Evolutionary conservation across 345 rosid species (phyloP), one percentile per base, ranked within the genome.

Genomic region (Leavenworthia alabamica): DNA sequence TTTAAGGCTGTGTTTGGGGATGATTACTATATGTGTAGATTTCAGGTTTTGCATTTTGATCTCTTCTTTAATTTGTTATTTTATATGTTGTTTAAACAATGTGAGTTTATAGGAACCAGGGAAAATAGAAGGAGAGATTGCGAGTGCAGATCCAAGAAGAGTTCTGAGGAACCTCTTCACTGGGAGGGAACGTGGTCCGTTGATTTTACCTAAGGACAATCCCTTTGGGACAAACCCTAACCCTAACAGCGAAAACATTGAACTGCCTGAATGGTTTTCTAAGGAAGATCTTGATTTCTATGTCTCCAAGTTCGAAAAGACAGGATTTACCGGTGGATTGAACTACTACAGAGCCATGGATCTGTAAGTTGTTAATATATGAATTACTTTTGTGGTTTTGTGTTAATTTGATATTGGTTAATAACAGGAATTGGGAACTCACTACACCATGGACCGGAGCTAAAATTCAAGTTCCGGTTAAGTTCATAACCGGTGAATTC

Each of bases 1-100:
- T 52, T 84, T 75, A 68, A 79, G 7, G 79, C 81, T 39, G n/a
- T 37, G 53, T 88, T 79, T 46, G 96, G 90, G 47, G 90, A 88
- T 8, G 84, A 91, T 62, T 90, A 82, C 81, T 88, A 91, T 64
- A 77, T 86, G 13, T 88, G 90, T 80, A 80, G 96, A 75, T 88
- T 88, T 57, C 92, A 90, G 91, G 97, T 84, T 62, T 61, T 56
- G 8, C 32, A 46, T 17, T 45, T 55, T 19, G 4, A 35, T 47
- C 1, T 12, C 12, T 55, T 36, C 41, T 20, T 36, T 16, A 7
- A 1, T 49, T 32, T 41, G 2, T 11, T 42, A 4, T 28, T 27
- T 45, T 13, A 42, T 33, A n/a, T 26, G 4, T 49, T 36, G 35
- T 14, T n/a, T 53, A 8, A n/a, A 29, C 46, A 11, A n/a, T 54